These are phyloP conservation scores for Drechslera avenae DNA, from an alignment of 2,329 filamentous ascomycete species.

Conservation along the genomic window DNA sequence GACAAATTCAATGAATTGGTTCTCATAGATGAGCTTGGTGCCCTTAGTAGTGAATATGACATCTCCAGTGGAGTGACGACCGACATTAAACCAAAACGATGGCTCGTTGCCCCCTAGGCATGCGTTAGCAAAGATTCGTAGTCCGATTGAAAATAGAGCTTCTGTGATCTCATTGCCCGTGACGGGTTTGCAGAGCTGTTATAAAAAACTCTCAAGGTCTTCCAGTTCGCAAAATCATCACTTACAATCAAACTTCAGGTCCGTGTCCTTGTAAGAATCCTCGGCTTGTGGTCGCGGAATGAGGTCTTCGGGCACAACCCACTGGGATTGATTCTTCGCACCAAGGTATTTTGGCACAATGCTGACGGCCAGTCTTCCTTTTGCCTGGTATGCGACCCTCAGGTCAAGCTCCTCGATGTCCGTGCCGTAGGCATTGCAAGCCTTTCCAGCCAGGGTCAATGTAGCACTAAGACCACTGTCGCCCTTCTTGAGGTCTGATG, in stretches of 20 bases:
- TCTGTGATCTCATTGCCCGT: too few relatives aligned
- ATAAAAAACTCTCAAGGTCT: neutral
- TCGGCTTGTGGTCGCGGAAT: slow-evolving; percentile 62
- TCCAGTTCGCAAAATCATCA: neutral
- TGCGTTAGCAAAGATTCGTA: neutral
- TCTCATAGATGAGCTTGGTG: slow-evolving; percentile 70
- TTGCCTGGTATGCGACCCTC: slow-evolving; percentile 69
- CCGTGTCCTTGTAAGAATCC: slow-evolving; percentile 44
- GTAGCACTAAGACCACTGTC: slow-evolving; percentile 58
- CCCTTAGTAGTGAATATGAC: slow-evolving; percentile 70
- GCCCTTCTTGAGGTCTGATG: slow-evolving; percentile 55
- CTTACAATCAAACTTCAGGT: slow-evolving; percentile 55
- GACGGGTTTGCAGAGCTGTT: too few relatives aligned
- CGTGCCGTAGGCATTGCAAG: slow-evolving; percentile 76
- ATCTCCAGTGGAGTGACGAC: slow-evolving; percentile 65
- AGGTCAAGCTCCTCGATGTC: slow-evolving; percentile 72
- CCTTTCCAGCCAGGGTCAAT: slow-evolving; percentile 57
- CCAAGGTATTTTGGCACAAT: slow-evolving; percentile 70
- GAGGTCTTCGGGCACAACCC: slow-evolving; percentile 67
- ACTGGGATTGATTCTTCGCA: slow-evolving; percentile 68
- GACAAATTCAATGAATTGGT: slow-evolving; percentile 78
- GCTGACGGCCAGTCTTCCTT: slow-evolving; percentile 70
- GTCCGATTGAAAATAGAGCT: too few relatives aligned
- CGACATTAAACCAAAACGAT: slow-evolving; percentile 62
- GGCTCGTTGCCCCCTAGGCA: slow-evolving; percentile 60